Evolutionary conservation across 176 grass and related monocot species (phyloP), one percentile per base, ranked within the genome.

Genomic region (Dactylis glomerata): DNA sequence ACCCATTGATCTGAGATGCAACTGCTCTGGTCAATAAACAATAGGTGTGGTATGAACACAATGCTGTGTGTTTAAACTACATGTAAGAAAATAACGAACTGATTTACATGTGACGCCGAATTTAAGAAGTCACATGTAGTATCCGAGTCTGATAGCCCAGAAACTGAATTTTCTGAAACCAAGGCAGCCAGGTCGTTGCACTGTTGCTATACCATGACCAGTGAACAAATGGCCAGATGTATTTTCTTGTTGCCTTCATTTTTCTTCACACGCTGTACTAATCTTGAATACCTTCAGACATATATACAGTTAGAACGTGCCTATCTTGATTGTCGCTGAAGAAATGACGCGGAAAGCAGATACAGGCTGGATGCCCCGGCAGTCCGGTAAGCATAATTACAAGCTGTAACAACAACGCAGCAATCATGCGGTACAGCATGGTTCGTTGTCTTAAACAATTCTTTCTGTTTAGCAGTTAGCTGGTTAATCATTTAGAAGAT

Each of bases 301-400:
- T 27, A 68, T 82, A 73, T 79, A 82, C 65, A 63, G 79, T 78
- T 90, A 83, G 65, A 66, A 78, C 44, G 79, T 83, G 70, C 63
- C 79, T 57, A 33, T 86, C 78, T 70, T 62, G 71, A 74, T 83
- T 73, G 54, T 71, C 17, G 72, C 79, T 36, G 52, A 56, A 64
- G 52, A 56, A 55, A 86, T 15, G 15, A 24, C 22, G 57, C 30
- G 5, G 61, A 78, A 62, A 82, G 62, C 30, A 38, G 30, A 15
- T 64, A 76, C 56, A 76, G 42, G 30, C n/a, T 76, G 41, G 56
- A 65, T 22, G 30, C 15, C 20, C n/a, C 19, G 10, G 68, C 78
- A 36, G 71, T 40, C 50, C 10, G 11, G 5, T 32, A 52, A 77
- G 73, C 79, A 82, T 62, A 73, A 46, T 75, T 82, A 90, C 88